Conservation (phyloP, 2,329 filamentous ascomycete species). For the Xylariaceae sp. region DNA sequence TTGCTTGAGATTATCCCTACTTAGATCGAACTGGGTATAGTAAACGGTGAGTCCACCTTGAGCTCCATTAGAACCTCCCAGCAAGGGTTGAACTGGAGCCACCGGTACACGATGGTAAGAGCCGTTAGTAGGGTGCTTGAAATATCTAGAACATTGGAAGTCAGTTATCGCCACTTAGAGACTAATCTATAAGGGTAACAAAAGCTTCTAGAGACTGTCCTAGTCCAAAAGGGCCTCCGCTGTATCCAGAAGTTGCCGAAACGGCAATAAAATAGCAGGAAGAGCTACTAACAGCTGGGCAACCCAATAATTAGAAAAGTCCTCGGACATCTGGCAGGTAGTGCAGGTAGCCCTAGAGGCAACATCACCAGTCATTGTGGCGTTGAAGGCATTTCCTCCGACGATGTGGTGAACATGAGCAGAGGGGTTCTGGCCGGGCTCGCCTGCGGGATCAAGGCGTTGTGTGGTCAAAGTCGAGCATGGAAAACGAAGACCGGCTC, state of each 20-base stretch:
- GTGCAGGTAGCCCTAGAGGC: conserved; percentile 31
- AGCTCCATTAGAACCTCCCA: conserved; percentile 33
- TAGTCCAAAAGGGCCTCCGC: no score
- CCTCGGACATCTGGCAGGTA: conserved; percentile 36
- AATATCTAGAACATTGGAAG: no score
- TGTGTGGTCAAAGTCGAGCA: conserved; percentile 29
- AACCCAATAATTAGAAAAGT: conserved; percentile 40
- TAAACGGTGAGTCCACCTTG: conserved; percentile 39
- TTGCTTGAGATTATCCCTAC: conserved; percentile 31
- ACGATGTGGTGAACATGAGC: conserved; percentile 30
- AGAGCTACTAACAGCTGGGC: no score
- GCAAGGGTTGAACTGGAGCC: conserved; percentile 34
- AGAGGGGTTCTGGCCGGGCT: conserved; percentile 26
- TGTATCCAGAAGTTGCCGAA: no score
- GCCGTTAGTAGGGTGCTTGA: conserved; percentile 39
- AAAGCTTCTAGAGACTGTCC: no score
- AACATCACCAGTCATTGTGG: conserved; percentile 25
- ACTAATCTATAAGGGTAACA: no score
- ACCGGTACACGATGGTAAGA: conserved; percentile 38
- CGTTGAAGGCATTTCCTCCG: conserved; percentile 32
- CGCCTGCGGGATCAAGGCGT: conserved; percentile 28
- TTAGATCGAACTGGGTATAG: conserved; percentile 36
- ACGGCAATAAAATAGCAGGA: no score
- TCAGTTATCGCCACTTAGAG: no score
- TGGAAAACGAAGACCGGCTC: conserved; percentile 30